Base-by-base conservation (phyloP, 768 basidiomycete genomes). In the Psilocybe cyanescens region DNA sequence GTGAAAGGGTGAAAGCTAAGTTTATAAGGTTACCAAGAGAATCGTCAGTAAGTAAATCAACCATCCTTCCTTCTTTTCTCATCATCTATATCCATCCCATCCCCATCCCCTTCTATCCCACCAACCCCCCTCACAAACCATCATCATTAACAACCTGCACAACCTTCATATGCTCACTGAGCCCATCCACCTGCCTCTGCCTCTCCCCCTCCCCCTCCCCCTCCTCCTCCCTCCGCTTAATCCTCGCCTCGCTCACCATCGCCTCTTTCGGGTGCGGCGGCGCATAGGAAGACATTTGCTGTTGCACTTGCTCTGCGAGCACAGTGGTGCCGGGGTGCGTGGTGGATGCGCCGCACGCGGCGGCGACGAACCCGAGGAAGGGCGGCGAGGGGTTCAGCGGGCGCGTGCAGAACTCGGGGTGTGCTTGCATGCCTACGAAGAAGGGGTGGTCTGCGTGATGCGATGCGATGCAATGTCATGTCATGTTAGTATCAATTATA, bases 331-430 rank as follows among this genome's bases (percentile, higher is more conserved):
- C 50, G 16, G 16, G 51, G 51, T 35, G 29, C 16, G 41, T 14
- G 41, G 41, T 14, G 41, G n/a, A 14, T 1, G 6, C 14, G 41
- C 29, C 76, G 9, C 80, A 78, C 0, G 97, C 79, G 1, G 97
- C 95, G 4, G 97, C 88, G 50, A 99, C 84, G 73, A 99, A 91
- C 12, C 97, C 97, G 56, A 99, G 89, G 87, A 98, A 98, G 0
- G 95, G 90, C 0, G 97, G 97, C 0, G 95, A 97, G 1, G 97
- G 97, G 77, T 99, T 99, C 46, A 99, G 81, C 1, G 97, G 97
- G 30, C 97, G 89, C 24, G 97, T 96, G 80, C 97, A 99, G 79
- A 99, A 96, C 75, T 99, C 97, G 0, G 97, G 97, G 70, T 99
- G 97, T 1, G 97, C 94, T 78, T 99, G 97, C 47, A 99, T 81